A percentile compares a stretch with the other conserved stretches of the same genome.
Conservation (phyloP, 345 rosid genomes). For the Clausena lansium region DNA sequence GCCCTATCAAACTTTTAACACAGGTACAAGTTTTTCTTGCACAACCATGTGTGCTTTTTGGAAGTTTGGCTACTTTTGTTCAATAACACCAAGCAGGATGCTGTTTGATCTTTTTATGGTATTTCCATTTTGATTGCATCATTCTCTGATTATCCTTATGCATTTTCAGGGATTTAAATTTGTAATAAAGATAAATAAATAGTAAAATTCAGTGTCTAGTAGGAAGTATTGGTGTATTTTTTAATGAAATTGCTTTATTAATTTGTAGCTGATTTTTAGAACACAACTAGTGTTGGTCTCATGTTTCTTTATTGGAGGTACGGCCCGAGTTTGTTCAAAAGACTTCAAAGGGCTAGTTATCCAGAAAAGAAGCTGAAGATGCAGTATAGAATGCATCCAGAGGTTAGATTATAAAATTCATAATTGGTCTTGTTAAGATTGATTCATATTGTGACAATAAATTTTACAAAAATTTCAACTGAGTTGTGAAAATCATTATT, state of each 20-base stretch:
- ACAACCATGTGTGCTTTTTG: not conserved
- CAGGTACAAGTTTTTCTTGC: conserved; percentile 46
- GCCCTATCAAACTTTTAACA: conserved; percentile 90
- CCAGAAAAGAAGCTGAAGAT: conserved; percentile 91
- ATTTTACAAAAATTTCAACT: not conserved
- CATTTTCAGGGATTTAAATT: not conserved
- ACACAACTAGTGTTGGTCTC: not conserved
- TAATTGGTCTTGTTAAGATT: not conserved
- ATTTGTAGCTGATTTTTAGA: not conserved
- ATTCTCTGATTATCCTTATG: not conserved
- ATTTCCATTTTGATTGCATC: not conserved
- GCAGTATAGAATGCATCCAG: conserved; percentile 97
- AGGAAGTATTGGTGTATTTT: too few relatives aligned
- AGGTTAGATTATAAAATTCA: conserved; percentile 43
- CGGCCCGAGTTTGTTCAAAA: conserved; percentile 89
- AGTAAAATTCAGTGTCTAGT: not conserved
- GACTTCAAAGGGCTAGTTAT: conserved; percentile 94
- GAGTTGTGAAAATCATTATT: not conserved
- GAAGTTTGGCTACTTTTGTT: conserved; percentile 1
- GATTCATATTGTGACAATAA: not conserved
- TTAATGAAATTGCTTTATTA: conserved; percentile 1
- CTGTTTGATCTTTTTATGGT: not conserved
- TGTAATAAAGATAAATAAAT: not conserved
- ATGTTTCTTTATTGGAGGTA: conserved; percentile 48
- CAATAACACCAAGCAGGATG: not conserved